These are phyloP conservation scores for Aspergillus wentii DNA, from an alignment of 495 filamentous ascomycete species.

Conservation along the genomic window DNA sequence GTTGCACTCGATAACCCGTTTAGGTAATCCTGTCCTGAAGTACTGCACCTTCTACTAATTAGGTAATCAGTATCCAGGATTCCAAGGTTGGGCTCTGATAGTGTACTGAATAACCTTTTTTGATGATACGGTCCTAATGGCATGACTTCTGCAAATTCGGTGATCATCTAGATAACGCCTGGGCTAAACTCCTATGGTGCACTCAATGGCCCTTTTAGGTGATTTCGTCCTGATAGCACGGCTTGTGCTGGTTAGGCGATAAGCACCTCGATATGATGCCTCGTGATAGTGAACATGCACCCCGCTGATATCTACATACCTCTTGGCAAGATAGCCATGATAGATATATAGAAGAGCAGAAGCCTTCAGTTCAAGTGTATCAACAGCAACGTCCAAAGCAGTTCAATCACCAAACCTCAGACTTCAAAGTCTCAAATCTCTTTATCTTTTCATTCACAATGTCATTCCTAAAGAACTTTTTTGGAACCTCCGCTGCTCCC, in stretches of 20 bases:
- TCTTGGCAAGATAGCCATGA: conserved; percentile 7
- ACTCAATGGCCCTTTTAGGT: conserved; percentile 13
- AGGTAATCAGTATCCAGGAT: conserved; percentile 18
- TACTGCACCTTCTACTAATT: conserved; percentile 15
- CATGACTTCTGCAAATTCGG: too few species aligned
- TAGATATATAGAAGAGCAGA: conserved; percentile 15
- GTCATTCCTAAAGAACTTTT: conserved; percentile 26
- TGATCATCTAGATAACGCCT: too few species aligned
- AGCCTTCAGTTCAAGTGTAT: conserved; percentile 4
- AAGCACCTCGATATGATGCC: conserved; percentile 10
- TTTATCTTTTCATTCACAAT: conserved; percentile 11
- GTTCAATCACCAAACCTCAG: neutral
- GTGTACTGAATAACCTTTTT: too few species aligned
- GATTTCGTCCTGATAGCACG: conserved; percentile 13
- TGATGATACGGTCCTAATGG: too few species aligned
- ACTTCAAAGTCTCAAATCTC: neutral
- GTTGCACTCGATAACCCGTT: conserved; percentile 7
- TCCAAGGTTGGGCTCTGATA: too few species aligned
- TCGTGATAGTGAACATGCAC: conserved; percentile 15
- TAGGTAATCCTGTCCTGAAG: conserved; percentile 17
- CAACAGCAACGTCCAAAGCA: conserved; percentile 2
- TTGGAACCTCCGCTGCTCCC: conserved; percentile 16
- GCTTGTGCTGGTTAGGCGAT: neutral
- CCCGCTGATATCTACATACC: conserved; percentile 3
- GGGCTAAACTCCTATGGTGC: neutral